A percentile compares a stretch with the other conserved stretches of the same genome.
These are phyloP conservation scores for Nemania bipapillata DNA, from an alignment of 2,329 filamentous ascomycete genomes.

Conservation along the genomic window DNA sequence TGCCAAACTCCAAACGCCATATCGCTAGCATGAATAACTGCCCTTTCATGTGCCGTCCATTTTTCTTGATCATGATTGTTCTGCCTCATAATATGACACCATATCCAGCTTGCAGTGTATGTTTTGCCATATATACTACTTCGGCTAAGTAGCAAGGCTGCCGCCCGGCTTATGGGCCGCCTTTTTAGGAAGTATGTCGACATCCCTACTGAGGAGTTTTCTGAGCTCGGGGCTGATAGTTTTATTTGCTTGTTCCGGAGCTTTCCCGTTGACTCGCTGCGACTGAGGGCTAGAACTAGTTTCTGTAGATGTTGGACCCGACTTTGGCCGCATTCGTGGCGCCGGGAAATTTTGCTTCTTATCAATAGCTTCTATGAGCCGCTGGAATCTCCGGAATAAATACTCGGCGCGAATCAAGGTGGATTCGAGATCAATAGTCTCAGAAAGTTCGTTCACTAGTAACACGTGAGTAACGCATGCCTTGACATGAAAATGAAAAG, in stretches of 20 bases:
- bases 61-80: not conserved
- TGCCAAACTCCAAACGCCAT: slow-evolving; percentile 20
- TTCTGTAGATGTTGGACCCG: slow-evolving; percentile 36
- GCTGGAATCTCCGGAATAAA: slow-evolving; percentile 87
- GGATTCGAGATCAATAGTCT: slow-evolving; percentile 87
- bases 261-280: slow-evolving; percentile 51
- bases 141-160: slow-evolving; percentile 39
- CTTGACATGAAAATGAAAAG: not conserved
- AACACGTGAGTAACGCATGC: slow-evolving; percentile 36
- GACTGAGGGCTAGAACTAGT: slow-evolving; percentile 36
- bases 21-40: slow-evolving; percentile 8
- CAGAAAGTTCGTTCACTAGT: slow-evolving; percentile 91
- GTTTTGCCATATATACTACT: slow-evolving; percentile 1
- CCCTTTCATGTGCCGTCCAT: not conserved
- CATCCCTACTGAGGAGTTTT: slow-evolving; percentile 60
- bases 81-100: not conserved
- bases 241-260: slow-evolving; percentile 55
- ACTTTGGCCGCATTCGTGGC: slow-evolving; percentile 53
- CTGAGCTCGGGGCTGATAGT: slow-evolving; percentile 69
- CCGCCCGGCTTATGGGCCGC: slow-evolving; percentile 46
- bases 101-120: slow-evolving; percentile 31
- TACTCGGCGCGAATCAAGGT: slow-evolving; percentile 88
- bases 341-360: slow-evolving; percentile 87
- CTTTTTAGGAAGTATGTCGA: slow-evolving; percentile 49
- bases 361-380: slow-evolving; percentile 89